These are phyloP conservation scores for Aspergillus sp. DNA, from an alignment of 2,329 filamentous ascomycete species.

Conservation along the genomic window DNA sequence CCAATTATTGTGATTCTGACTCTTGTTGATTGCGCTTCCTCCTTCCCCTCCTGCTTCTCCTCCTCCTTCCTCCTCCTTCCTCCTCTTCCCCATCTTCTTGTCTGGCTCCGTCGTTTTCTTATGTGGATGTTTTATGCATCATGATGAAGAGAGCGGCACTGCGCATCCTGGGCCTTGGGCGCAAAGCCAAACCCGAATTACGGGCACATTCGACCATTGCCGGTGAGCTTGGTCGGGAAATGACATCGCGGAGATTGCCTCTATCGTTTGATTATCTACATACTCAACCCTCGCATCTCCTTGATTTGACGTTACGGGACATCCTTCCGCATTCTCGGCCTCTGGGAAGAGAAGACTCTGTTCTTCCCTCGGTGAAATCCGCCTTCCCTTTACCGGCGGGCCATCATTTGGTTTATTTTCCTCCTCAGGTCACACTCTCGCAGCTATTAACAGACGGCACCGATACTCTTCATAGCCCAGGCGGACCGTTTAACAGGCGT, in stretches of 20 bases:
- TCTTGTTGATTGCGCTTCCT: too few relatives aligned
- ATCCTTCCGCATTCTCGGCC: conserved; percentile 45
- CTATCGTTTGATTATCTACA: conserved; percentile 58
- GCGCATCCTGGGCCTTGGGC: not conserved
- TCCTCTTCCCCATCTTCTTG: not conserved
- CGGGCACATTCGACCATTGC: conserved; percentile 35
- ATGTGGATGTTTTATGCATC: not conserved
- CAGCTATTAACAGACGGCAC: conserved; percentile 78
- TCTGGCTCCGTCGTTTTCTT: not conserved
- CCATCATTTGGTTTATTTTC: conserved; percentile 87
- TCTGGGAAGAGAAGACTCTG: conserved; percentile 27
- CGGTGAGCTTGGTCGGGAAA: conserved; percentile 40
- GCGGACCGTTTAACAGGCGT: conserved; percentile 67
- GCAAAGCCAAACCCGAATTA: not conserved
- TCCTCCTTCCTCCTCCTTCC: not conserved
- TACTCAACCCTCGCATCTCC: conserved; percentile 63
- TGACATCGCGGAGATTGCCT: conserved; percentile 51
- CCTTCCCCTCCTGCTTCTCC: too few relatives aligned
- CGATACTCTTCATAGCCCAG: conserved; percentile 75
- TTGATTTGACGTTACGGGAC: conserved; percentile 62
- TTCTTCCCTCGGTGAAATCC: conserved; percentile 34
- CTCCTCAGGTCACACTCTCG: conserved; percentile 62
- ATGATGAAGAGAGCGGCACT: not conserved
- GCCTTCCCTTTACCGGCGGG: conserved; percentile 45
- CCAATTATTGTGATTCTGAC: not conserved